Base-by-base conservation (phyloP, 139 green algal genomes). In the Asterochloris erici region DNA sequence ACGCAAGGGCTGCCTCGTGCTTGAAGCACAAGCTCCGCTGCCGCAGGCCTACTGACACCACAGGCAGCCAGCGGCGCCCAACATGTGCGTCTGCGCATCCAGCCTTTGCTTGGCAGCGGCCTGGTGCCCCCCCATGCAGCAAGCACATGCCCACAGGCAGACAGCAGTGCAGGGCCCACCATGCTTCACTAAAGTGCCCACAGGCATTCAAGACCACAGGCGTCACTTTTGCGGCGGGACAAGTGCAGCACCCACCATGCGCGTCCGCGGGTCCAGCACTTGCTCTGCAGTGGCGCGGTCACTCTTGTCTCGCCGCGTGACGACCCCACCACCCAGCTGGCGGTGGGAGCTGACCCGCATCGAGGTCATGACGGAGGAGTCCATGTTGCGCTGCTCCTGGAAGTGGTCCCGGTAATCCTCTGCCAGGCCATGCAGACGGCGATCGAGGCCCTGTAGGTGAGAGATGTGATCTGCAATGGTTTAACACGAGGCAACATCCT, bases 211-310 rank as follows among this genome's bases (percentile, higher is more conserved):
- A 54, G 38, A 54, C 38, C 38, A 54, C 38, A 54, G 38, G 6
- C 38, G 6, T 6, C 38, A 54, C 38, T 6, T 10, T 54, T 6
- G 6, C 38, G 38, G 38, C 38, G 6, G 38, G 38, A 54, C 29
- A 17, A 76, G n/a, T 12, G 15, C 26, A 60, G 9, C 14, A 12
- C 86, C 78, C 66, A 95, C 95, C 93, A 98, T 96, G 82, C 95
- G 88, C 27, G 96, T 99, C 60, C 96, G 92, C 0, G 95, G 96
- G 88, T 99, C 96, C 63, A 99, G 81, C 63, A 90, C 89, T 73
- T 89, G 86, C 87, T 98, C 95, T 66, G 97, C 94, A 1, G 96
- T 99, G n/a, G 96, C 96, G 0, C 96, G 84, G 87, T 99, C 95
- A 23, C 77, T 83, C 77, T 97, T 96, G 88, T 99, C 96, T 79